phyloP scores from a whole-genome alignment of 2,329 filamentous ascomycete genomes.

The Lasiodiplodia citricola region DNA sequence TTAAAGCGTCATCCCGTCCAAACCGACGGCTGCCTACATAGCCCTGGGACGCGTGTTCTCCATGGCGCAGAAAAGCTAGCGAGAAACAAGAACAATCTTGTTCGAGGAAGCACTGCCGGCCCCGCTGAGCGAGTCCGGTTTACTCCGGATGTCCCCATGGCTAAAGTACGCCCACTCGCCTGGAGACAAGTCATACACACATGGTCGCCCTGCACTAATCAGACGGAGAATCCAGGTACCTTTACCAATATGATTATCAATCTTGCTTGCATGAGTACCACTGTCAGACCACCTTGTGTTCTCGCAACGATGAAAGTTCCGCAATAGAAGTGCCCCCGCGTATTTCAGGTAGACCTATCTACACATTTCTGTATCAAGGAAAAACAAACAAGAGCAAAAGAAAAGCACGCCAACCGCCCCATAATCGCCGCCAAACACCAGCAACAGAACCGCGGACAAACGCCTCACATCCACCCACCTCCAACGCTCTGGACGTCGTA shows the following conservation, averaged over 20 bases:
- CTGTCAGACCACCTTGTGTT: neutral
- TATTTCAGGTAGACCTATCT: conserved; percentile 18
- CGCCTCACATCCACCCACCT: conserved; percentile 17
- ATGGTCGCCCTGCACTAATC: neutral
- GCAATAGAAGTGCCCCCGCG: neutral
- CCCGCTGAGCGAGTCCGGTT: neutral
- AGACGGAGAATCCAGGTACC: neutral
- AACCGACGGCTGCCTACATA: neutral
- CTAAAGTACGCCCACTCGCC: neutral
- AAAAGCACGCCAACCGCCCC: neutral
- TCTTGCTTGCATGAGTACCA: neutral
- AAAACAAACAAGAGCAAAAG: neutral
- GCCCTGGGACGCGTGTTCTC: conserved; percentile 2
- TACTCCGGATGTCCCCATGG: neutral
- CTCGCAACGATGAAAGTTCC: neutral
- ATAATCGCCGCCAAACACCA: conserved; percentile 15
- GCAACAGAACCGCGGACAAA: conserved; percentile 15
- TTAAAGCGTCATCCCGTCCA: neutral
- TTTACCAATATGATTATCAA: neutral
- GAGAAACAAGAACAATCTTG: neutral
- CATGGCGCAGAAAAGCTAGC: neutral
- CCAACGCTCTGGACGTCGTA: conserved; percentile 9
- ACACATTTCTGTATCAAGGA: conserved; percentile 3
- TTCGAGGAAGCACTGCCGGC: neutral
- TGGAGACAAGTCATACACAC: neutral